Percentiles rank a stretch among this genome's conserved stretches.
phyloP scores from a whole-genome alignment of 1,139 yeast species.

The Blastobotrys elegans region DNA sequence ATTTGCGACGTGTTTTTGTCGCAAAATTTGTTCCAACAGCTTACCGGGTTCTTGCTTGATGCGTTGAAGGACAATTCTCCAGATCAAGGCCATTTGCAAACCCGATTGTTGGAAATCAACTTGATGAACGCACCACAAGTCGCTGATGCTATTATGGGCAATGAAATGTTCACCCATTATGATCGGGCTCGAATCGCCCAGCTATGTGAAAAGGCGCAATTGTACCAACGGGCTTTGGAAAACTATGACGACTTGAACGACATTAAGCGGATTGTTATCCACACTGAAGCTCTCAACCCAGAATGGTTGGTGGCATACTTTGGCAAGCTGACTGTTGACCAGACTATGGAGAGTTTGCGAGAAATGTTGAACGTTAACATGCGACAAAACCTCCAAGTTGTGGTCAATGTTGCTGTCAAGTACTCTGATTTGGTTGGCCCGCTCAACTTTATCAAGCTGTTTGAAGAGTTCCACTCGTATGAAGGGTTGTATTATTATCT shows the following conservation, averaged over 20 bases:
- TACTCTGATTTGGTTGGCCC: constrained; percentile 94
- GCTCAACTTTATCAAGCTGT: constrained; percentile 73
- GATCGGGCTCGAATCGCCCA: constrained; percentile 91
- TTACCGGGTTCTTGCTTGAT: constrained; percentile 96
- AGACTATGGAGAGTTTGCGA: constrained; percentile 79
- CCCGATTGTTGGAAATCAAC: constrained; percentile 89
- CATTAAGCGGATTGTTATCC: constrained; percentile 89
- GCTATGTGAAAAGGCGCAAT: constrained; percentile 90
- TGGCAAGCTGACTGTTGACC: constrained; percentile 92
- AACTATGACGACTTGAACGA: constrained; percentile 93
- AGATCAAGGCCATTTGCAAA: constrained; percentile 93
- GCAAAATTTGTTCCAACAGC: constrained; percentile 94
- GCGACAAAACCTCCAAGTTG: constrained; percentile 86
- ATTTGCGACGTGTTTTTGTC: constrained; percentile 92
- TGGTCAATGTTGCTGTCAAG: constrained; percentile 94
- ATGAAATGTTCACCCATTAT: constrained; percentile 91
- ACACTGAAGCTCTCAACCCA: constrained; percentile 77
- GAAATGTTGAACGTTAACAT: constrained; percentile 79
- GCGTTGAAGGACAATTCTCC: constrained; percentile 93
- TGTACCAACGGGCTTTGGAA: constrained; percentile 91
- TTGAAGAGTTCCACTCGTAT: constrained; percentile 85
- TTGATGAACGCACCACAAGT: constrained; percentile 97
- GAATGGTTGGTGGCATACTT: constrained; percentile 94
- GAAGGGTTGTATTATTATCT: constrained; percentile 95
- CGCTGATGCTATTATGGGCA: constrained; percentile 97